phyloP scores from a whole-genome alignment of 805 yeast species.

The Sugiyamaella americana region DNA sequence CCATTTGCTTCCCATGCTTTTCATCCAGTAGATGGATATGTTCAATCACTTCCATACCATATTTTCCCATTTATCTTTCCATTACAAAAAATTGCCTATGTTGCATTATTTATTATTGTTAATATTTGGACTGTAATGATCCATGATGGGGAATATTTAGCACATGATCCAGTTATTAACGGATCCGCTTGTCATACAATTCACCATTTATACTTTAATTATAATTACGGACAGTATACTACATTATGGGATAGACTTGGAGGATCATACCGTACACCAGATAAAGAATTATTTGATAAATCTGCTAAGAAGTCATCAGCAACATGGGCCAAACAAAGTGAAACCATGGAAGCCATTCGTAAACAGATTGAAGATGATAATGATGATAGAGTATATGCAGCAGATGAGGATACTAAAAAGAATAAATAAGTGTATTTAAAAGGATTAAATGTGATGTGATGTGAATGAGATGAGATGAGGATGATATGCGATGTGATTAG shows the following conservation, averaged over 20 bases:
- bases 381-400: constrained; percentile 65
- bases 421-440: no score
- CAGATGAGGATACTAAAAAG: constrained; percentile 11
- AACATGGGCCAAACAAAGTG: constrained; percentile 65
- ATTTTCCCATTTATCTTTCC: constrained; percentile 89
- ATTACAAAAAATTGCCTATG: constrained; percentile 77
- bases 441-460: no score
- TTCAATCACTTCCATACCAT: constrained; percentile 91
- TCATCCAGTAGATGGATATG: constrained; percentile 96
- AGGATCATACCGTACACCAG: constrained; percentile 88
- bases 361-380: constrained; percentile 69
- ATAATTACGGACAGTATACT: constrained; percentile 97
- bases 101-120: constrained; percentile 79
- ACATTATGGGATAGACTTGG: constrained; percentile 98
- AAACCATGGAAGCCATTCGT: constrained; percentile 73
- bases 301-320: constrained; percentile 48
- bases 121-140: constrained; percentile 98
- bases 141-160: constrained; percentile 94
- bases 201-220: constrained; percentile 94
- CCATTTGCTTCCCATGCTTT: constrained; percentile 98
- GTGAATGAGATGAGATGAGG: no score
- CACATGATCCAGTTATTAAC: constrained; percentile 88
- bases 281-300: constrained; percentile 71
- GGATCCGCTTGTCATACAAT: constrained; percentile 99
- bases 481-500: no score